Conservation (phyloP, 1,284 basidiomycete genomes). For the Heterobasidion parviporum region DNA sequence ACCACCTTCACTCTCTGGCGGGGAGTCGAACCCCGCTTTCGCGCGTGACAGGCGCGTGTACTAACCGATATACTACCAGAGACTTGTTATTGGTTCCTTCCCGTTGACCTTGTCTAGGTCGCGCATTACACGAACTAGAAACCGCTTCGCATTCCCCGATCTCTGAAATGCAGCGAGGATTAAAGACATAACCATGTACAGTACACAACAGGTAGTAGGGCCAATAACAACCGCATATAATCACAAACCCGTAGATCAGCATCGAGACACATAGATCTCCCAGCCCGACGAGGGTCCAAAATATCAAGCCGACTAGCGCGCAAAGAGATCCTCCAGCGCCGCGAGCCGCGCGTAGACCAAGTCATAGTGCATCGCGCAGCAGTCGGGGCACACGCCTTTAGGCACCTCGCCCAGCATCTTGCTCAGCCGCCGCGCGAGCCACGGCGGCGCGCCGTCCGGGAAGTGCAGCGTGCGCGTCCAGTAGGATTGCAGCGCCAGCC, state of each 20-base stretch:
- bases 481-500: neutral
- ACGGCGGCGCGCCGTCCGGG: neutral
- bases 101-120: no score
- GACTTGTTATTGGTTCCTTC: neutral
- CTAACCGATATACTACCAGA: constrained; percentile 5
- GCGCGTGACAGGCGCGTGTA: constrained; percentile 18
- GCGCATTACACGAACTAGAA: no score
- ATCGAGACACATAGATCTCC: no score
- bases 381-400: constrained; percentile 4
- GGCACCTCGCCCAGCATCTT: neutral
- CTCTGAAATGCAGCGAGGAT: no score
- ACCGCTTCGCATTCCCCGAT: no score
- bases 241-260: no score
- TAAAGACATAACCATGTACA: no score
- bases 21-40: constrained; percentile 35
- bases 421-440: neutral
- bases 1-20: constrained; percentile 14
- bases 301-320: no score
- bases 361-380: constrained; percentile 1
- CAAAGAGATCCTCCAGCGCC: neutral
- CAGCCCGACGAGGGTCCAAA: no score
- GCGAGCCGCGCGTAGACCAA: constrained; percentile 25
- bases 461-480: neutral
- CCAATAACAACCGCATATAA: no score
- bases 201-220: no score